A percentile compares a stretch with the other conserved stretches of the same genome.
These are phyloP conservation scores for Hypoxylon rickii DNA, from an alignment of 495 filamentous ascomycete species.

Conservation along the genomic window DNA sequence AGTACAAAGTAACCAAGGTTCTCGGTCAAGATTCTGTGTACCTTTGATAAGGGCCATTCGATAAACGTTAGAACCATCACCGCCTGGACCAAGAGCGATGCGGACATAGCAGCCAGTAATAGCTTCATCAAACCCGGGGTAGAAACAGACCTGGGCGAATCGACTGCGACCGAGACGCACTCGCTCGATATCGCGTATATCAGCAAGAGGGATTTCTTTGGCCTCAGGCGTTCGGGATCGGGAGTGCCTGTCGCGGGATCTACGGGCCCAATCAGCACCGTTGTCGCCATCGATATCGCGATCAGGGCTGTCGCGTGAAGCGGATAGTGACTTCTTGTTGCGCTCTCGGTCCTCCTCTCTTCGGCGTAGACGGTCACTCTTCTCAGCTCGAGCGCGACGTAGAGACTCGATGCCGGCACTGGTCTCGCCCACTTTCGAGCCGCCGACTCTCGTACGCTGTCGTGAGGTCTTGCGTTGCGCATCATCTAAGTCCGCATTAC, in stretches of 20 bases:
- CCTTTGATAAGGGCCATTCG: conserved; percentile 86
- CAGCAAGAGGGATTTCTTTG: conserved; percentile 59
- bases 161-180: conserved; percentile 78
- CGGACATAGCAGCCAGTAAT: conserved; percentile 80
- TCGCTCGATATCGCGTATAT: conserved; percentile 79
- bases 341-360: conserved; percentile 69
- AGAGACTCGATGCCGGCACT: conserved; percentile 79
- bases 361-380: conserved; percentile 74
- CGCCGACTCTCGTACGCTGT: conserved; percentile 75
- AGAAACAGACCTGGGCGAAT: conserved; percentile 86
- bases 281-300: conserved; percentile 76
- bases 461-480: conserved; percentile 78
- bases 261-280: conserved; percentile 72
- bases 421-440: conserved; percentile 77
- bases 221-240: conserved; percentile 53
- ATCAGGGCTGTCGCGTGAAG: conserved; percentile 47
- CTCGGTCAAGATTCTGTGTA: conserved; percentile 36
- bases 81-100: conserved; percentile 75
- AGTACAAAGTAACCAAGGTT: conserved; percentile 30
- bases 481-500: conserved; percentile 71
- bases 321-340: conserved; percentile 53
- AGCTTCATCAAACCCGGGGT: conserved; percentile 81
- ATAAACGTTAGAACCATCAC: conserved; percentile 71
- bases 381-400: conserved; percentile 83
- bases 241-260: conserved; percentile 44